Evolutionary conservation across 805 yeast genomes (phyloP).

Genomic region (Kregervanrija delftensis): DNA sequence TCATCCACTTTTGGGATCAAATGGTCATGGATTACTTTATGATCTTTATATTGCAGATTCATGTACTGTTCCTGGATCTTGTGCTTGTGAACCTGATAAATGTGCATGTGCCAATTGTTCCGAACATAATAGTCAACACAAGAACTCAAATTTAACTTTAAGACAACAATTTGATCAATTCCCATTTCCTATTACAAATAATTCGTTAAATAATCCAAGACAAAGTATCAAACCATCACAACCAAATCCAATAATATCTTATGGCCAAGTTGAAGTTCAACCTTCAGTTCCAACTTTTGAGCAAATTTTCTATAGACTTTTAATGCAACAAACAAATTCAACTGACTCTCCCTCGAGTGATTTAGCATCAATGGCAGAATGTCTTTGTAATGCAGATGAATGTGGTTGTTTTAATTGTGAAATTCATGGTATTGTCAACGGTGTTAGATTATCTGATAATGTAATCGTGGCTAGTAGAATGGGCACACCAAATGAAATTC

Average conservation of each 20-base stretch:
- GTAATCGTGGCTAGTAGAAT: conserved; percentile 11
- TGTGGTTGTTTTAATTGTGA: conserved; percentile 31
- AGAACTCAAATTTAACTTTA: conserved; percentile 6
- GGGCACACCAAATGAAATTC: conserved; percentile 5
- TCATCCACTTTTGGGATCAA: neutral
- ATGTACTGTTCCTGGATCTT: conserved; percentile 29
- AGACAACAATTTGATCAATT: conserved; percentile 14
- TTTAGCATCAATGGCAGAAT: conserved; percentile 14
- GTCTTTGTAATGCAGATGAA: conserved; percentile 26
- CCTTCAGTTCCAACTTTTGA: conserved; percentile 10
- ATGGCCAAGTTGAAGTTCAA: conserved; percentile 22
- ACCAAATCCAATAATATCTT: conserved; percentile 8
- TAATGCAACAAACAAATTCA: conserved; percentile 1
- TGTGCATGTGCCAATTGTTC: conserved; percentile 28
- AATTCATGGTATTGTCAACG: conserved; percentile 27
- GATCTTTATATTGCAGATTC: conserved; percentile 27
- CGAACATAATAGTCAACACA: conserved; percentile 18
- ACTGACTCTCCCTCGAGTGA: neutral
- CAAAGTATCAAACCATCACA: neutral
- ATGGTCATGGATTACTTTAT: conserved; percentile 12
- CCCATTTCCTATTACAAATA: conserved; percentile 7
- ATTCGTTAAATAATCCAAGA: neutral
- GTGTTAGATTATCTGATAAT: conserved; percentile 25
- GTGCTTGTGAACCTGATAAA: conserved; percentile 25
- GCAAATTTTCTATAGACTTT: conserved; percentile 7